Evolutionary conservation across 1,139 yeast genomes (phyloP).

Genomic region (Debaryomyces sp.): DNA sequence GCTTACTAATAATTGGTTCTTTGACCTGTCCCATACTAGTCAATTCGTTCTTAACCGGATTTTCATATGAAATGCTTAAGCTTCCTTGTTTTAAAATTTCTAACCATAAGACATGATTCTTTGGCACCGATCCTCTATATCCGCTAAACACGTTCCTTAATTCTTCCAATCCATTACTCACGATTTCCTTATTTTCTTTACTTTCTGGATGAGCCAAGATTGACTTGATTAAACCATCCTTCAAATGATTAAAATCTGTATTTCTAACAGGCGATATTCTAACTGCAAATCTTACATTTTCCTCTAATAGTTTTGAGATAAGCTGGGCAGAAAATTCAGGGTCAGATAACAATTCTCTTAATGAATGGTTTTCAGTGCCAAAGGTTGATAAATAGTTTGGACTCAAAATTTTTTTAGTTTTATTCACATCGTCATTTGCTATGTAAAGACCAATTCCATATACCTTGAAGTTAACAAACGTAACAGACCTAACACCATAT

Average conservation of each 20-base stretch:
- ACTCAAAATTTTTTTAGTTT: constrained; percentile 47
- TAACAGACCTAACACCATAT: constrained; percentile 78
- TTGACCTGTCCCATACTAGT: constrained; percentile 49
- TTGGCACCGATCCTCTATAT: constrained; percentile 64
- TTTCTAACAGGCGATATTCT: constrained; percentile 85
- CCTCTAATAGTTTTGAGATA: constrained; percentile 56
- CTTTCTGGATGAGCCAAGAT: constrained; percentile 58
- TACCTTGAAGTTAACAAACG: constrained; percentile 81
- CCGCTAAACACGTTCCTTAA: constrained; percentile 51
- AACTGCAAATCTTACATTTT: constrained; percentile 65
- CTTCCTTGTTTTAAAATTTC: constrained; percentile 49
- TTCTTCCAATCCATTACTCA: constrained; percentile 58
- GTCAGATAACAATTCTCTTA: constrained; percentile 26
- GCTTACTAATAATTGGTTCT: constrained; percentile 53
- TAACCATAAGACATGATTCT: constrained; percentile 59
- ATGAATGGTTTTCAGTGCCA: constrained; percentile 13
- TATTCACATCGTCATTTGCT: constrained; percentile 55
- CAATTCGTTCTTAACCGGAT: constrained; percentile 29
- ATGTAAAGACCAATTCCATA: constrained; percentile 85
- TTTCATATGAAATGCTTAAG: constrained; percentile 46
- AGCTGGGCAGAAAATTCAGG: constrained; percentile 47
- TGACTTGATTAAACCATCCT: constrained; percentile 87
- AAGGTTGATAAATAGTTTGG: constrained; percentile 9
- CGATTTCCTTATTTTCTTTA: constrained; percentile 34
- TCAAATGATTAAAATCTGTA: constrained; percentile 85